These are phyloP conservation scores for Acacia pycnantha DNA, from an alignment of 331 rosid genomes.

Conservation along the genomic window DNA sequence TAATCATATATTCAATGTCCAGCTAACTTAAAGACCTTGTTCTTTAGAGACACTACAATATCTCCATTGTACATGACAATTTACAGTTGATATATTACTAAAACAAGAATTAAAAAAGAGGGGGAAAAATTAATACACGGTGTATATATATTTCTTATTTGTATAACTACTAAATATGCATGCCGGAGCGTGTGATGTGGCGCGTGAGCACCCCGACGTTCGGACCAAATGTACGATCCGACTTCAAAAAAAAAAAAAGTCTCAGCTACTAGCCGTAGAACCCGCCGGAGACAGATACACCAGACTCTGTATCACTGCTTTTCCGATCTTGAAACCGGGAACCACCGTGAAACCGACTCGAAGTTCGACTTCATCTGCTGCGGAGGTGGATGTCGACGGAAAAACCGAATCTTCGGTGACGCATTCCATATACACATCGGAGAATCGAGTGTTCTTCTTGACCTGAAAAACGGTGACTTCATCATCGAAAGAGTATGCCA, in stretches of 20 bases:
- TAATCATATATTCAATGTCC: not conserved
- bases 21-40: not conserved
- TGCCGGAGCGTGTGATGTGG: conserved; percentile 4
- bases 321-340: conserved; percentile 84
- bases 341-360: conserved; percentile 80
- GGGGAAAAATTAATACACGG: not conserved
- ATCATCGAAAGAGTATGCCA: conserved; percentile 66
- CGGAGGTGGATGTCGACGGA: conserved; percentile 33
- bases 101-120: not conserved
- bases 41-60: not conserved
- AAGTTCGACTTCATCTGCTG: conserved; percentile 28
- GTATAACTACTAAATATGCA: not conserved
- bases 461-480: conserved; percentile 66
- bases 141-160: not conserved
- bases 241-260: conserved; percentile 18
- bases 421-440: conserved; percentile 90
- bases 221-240: conserved; percentile 25
- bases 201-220: conserved; percentile 18
- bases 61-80: conserved; percentile 17
- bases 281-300: conserved; percentile 65
- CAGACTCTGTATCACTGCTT: conserved; percentile 72
- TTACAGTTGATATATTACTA: conserved; percentile 20
- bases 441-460: conserved; percentile 63
- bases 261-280: conserved; percentile 33
- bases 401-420: conserved; percentile 47